Percentiles rank a stretch among this genome's conserved stretches.
These are phyloP conservation scores for Diutina sp. DNA, from an alignment of 1,139 yeast genomes.

Conservation along the genomic window DNA sequence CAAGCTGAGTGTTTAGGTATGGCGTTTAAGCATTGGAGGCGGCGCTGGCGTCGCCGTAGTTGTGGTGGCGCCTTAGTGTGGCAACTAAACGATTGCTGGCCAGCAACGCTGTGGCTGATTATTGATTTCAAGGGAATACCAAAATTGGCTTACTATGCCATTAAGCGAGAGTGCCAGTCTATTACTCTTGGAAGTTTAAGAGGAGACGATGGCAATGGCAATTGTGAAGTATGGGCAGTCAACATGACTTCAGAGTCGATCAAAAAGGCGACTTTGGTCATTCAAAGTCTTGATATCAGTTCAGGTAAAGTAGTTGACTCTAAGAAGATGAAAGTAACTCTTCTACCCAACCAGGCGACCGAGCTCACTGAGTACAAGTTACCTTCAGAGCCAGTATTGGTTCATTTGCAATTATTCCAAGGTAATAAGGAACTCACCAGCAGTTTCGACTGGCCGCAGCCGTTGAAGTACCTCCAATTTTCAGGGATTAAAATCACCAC, in stretches of 20 bases:
- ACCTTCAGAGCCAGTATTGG: conserved; percentile 11
- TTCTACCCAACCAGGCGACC: conserved; percentile 21
- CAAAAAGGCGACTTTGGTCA: conserved; percentile 10
- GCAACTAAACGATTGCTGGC: conserved; percentile 44
- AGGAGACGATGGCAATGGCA: conserved; percentile 5
- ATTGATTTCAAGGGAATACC: conserved; percentile 26
- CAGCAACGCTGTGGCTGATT: conserved; percentile 34
- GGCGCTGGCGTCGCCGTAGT: conserved; percentile 24
- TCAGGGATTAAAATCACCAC: background rate
- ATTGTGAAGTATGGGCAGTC: conserved; percentile 29
- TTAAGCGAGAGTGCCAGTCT: conserved; percentile 28
- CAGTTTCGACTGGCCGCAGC: conserved; percentile 42
- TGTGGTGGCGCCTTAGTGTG: conserved; percentile 34
- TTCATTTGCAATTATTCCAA: conserved; percentile 9
- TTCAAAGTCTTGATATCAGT: background rate
- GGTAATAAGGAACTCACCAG: conserved; percentile 14
- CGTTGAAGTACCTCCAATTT: conserved; percentile 25
- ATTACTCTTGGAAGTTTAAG: conserved; percentile 20
- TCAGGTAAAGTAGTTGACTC: background rate
- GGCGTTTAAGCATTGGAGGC: conserved; percentile 34
- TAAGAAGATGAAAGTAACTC: conserved; percentile 6
- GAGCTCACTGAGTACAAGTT: conserved; percentile 13
- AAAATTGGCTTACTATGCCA: conserved; percentile 31
- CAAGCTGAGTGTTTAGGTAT: conserved; percentile 36
- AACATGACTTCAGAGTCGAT: conserved; percentile 14